Percentiles rank a stretch among this genome's conserved stretches.
phyloP scores from a whole-genome alignment of 2,329 filamentous ascomycete species.

The Whalleya microplaca region DNA sequence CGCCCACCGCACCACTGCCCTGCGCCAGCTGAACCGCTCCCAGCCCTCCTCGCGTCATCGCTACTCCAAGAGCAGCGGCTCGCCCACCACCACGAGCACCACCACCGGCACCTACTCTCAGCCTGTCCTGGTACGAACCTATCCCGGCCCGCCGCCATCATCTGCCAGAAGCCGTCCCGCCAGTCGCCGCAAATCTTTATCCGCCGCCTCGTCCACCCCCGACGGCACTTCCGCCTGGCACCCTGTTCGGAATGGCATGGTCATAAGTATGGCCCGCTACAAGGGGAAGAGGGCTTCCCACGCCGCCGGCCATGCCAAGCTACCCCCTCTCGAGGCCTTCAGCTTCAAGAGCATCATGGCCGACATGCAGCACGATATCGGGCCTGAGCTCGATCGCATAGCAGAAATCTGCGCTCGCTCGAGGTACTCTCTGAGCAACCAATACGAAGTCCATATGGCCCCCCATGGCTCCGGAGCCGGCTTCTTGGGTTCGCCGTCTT shows the following conservation, averaged over 20 bases:
- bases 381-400: conserved; percentile 64
- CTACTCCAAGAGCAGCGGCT: conserved; percentile 59
- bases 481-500: conserved; percentile 42
- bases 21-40: conserved; percentile 62
- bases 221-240: conserved; percentile 29
- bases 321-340: conserved; percentile 66
- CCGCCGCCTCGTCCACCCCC: conserved; percentile 28
- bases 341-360: conserved; percentile 68
- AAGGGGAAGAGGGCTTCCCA: conserved; percentile 45
- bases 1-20: conserved; percentile 60
- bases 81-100: conserved; percentile 49
- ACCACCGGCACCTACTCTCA: conserved; percentile 59
- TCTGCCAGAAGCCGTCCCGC: conserved; percentile 34
- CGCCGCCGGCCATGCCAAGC: conserved; percentile 43
- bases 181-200: conserved; percentile 37
- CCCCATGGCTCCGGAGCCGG: conserved; percentile 62
- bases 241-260: conserved; percentile 43
- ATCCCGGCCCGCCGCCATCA: conserved; percentile 53
- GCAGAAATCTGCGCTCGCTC: conserved; percentile 70
- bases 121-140: conserved; percentile 68
- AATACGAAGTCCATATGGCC: conserved; percentile 67
- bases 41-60: conserved; percentile 58
- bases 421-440: conserved; percentile 67
- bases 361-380: conserved; percentile 57
- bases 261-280: conserved; percentile 48